Evolutionary conservation across 805 yeast genomes (phyloP), one percentile per base, ranked within the genome.

Genomic region (Saccharomycopsis oosterbeekiorum): DNA sequence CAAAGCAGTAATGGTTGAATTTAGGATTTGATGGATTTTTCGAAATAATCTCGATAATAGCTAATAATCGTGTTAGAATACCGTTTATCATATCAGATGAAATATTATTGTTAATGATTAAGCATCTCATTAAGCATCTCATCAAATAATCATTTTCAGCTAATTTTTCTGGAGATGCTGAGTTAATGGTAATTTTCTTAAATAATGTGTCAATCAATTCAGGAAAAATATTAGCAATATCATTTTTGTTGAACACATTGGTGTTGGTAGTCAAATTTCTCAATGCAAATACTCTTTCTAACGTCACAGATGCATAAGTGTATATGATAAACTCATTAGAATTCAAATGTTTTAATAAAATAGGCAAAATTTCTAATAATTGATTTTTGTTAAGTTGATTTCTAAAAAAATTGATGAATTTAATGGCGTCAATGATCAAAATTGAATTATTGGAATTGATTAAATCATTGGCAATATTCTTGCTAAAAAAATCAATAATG

Each of bases 1-100:
- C 99, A 71, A 94, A 94, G 3, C 88, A 79, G 70, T 85, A 96
- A 73, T 94, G 99, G 6, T 91, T 82, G 69, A 94, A 94, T 67
- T 86, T 83, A 54, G 99, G 99, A 73, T 94, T 94, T 4, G 98
- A 89, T 5, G 99, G 99, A 69, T 94, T 94, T 67, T 84, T 85
- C 26, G 91, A 77, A 60, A 92, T 90, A 15, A 84, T 81, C 15
- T 78, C 78, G 57, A 92, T 78, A 56, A 94, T 88, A 58, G 80
- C 76, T 55, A 92, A 73, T 53, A 93, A 75, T 70, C 92, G 92
- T 40, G 80, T 78, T 42, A 89, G 75, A 11, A 77, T 61, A 15
- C 76, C 67, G 14, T 47, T 50, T 4, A 53, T 74, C 60, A 79
- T 74, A 17, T 50, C 56, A 5, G 56, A 74, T 59, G 80, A 75